A percentile compares a stretch with the other conserved stretches of the same genome.
These are phyloP conservation scores for Pestalotiopsis sp. DNA, from an alignment of 2,329 filamentous ascomycete species.

Conservation along the genomic window DNA sequence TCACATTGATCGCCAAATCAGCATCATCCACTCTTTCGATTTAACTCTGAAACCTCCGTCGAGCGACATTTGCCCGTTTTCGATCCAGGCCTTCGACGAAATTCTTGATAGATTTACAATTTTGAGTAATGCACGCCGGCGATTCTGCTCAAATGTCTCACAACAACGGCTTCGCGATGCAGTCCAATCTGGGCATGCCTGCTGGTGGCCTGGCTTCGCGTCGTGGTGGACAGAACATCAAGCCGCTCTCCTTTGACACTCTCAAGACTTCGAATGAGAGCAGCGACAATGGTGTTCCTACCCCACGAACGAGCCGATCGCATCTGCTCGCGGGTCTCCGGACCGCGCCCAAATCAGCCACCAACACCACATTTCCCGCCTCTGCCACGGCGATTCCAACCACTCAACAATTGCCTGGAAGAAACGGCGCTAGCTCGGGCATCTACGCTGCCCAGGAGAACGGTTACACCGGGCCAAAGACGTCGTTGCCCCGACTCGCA, in stretches of 20 bases:
- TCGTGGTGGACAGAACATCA: conserved; percentile 84
- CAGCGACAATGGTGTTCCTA: conserved; percentile 69
- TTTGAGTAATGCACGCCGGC: conserved; percentile 82
- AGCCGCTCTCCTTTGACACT: conserved; percentile 79
- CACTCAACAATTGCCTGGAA: conserved; percentile 40
- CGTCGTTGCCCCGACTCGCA: conserved; percentile 48
- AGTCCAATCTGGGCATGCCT: conserved; percentile 73
- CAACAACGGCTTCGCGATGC: conserved; percentile 75
- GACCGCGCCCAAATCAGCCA: conserved; percentile 85
- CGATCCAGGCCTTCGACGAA: conserved; percentile 14
- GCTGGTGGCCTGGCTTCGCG: conserved; percentile 79
- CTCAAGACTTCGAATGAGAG: conserved; percentile 69
- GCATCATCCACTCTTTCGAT: conserved; percentile 30
- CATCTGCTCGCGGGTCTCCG: conserved; percentile 91
- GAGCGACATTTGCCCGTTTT: not conserved
- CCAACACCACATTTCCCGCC: conserved; percentile 61
- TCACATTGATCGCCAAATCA: conserved; percentile 25
- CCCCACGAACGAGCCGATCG: conserved; percentile 90
- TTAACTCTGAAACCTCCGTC: conserved; percentile 14
- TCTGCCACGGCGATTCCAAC: conserved; percentile 40
- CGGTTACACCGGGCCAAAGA: conserved; percentile 54
- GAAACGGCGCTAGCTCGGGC: conserved; percentile 45
- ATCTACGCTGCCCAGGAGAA: conserved; percentile 45
- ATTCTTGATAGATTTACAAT: conserved; percentile 5
- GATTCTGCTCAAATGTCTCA: conserved; percentile 99